Conservation (phyloP, 345 rosid genomes). For the Kernera saxatilis region DNA sequence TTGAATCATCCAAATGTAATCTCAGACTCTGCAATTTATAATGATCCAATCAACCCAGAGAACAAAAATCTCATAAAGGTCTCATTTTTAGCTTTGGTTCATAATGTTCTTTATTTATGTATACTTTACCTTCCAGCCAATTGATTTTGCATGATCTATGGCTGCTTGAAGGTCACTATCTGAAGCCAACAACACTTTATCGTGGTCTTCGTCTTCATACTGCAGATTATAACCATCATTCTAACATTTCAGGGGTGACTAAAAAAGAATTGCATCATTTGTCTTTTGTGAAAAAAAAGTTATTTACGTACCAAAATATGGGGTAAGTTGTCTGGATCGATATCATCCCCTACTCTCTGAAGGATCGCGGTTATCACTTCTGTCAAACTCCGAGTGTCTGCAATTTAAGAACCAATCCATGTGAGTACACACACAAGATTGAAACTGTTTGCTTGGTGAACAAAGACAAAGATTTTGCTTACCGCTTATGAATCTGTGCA, state of each 20-base stretch:
- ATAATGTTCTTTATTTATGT: not conserved
- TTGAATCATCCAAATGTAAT: constrained; percentile 79
- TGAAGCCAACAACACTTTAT: constrained; percentile 83
- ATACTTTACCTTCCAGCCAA: constrained; percentile 78
- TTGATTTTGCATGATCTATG: constrained; percentile 84
- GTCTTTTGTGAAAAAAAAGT: not conserved
- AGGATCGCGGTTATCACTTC: constrained; percentile 75
- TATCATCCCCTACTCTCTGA: constrained; percentile 85
- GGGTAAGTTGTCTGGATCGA: constrained; percentile 70
- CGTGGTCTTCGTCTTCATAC: constrained; percentile 98
- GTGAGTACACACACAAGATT: not conserved
- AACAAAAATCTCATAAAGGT: not conserved
- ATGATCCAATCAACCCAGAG: not conserved
- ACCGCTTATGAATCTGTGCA: constrained; percentile 97
- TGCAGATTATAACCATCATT: constrained; percentile 27
- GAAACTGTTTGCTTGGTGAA: not conserved
- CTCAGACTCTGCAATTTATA: constrained; percentile 63
- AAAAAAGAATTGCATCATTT: not conserved
- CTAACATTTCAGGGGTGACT: not conserved
- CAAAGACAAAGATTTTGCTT: constrained; percentile 1
- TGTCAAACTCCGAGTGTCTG: constrained; percentile 74
- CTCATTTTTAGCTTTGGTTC: not conserved
- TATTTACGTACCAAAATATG: constrained; percentile 63
- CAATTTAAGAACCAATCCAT: constrained; percentile 20
- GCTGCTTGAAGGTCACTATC: constrained; percentile 83